Base-by-base conservation (phyloP, 805 yeast genomes). In the Henningerozyma blattae region DNA sequence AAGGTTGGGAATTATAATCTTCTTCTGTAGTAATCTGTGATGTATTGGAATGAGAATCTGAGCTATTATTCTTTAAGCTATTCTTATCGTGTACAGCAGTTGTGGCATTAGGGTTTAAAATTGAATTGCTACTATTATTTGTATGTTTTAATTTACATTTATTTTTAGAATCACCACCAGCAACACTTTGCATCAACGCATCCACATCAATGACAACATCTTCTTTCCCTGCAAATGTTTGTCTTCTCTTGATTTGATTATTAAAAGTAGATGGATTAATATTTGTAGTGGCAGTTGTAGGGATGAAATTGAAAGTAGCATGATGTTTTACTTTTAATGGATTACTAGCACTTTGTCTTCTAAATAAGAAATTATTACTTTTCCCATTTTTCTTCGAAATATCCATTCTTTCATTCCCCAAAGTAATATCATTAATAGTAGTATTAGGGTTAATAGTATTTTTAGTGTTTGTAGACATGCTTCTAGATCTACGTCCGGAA, bases 1-100 rank as follows among this genome's bases (percentile, higher is more conserved):
- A 58, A 1, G 69, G 69, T 32, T 63, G 59, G 3, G 69, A 64
- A 25, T 59, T 58, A 27, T 59, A 54, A 32, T 56, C 59, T 4
- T 50, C 52, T 15, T 48, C 55, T 5, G 48, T 47, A 13, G 43
- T 40, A 20, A 20, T 20, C n/a, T n/a, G n/a, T 16, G 35, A 36
- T 6, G 26, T 14, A 12, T 30, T 20, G 26, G 30, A 28, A 10
- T 26, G 31, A n/a, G n/a, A n/a, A n/a, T n/a, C n/a, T n/a, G n/a
- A n/a, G n/a, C n/a, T n/a, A n/a, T n/a, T n/a, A n/a, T n/a, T n/a
- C n/a, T n/a, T n/a, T n/a, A n/a, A n/a, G n/a, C n/a, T n/a, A n/a
- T n/a, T n/a, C n/a, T n/a, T n/a, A n/a, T n/a, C n/a, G n/a, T n/a
- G n/a, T n/a, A n/a, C n/a, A n/a, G n/a, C n/a, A n/a, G n/a, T n/a